Percentiles rank a stretch among this genome's conserved stretches.
Conservation (phyloP, 2,329 filamentous ascomycete genomes). For the Dactylellina leptospora region DNA sequence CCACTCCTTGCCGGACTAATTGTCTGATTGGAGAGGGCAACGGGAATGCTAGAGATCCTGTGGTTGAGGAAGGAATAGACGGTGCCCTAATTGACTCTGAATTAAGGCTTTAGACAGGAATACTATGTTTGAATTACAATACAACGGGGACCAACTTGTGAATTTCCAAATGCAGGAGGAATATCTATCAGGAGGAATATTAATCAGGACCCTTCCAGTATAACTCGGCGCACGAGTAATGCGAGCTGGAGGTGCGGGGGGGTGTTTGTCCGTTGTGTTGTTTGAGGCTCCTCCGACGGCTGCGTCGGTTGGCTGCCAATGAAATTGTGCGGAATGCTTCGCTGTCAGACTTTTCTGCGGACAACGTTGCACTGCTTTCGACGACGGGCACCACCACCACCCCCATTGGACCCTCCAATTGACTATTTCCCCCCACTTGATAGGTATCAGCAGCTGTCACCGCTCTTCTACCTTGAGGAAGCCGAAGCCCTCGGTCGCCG, state of each 20-base stretch:
- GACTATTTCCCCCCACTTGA: background rate
- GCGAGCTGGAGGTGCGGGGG: background rate
- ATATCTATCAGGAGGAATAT: no score
- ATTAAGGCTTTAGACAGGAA: no score
- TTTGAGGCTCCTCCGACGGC: no score
- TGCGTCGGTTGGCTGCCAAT: conserved; percentile 29
- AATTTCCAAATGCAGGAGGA: no score
- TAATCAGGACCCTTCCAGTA: no score
- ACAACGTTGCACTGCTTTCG: conserved; percentile 20
- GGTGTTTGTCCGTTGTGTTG: conserved; percentile 8
- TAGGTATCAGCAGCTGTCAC: background rate
- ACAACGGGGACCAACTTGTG: no score
- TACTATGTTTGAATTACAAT: no score
- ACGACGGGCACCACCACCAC: conserved; percentile 8
- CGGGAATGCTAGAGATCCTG: no score
- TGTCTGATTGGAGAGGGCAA: no score
- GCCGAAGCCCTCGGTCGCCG: conserved; percentile 13
- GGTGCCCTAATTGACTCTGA: no score
- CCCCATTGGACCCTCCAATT: no score
- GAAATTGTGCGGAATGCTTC: conserved; percentile 25
- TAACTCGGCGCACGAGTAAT: background rate
- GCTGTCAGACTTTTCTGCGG: conserved; percentile 7
- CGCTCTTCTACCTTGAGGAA: background rate
- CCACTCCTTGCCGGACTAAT: conserved; percentile 16
- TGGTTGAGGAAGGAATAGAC: no score